Evolutionary conservation across 2,329 filamentous ascomycete genomes (phyloP).

Genomic region (Venturia nashicola): DNA sequence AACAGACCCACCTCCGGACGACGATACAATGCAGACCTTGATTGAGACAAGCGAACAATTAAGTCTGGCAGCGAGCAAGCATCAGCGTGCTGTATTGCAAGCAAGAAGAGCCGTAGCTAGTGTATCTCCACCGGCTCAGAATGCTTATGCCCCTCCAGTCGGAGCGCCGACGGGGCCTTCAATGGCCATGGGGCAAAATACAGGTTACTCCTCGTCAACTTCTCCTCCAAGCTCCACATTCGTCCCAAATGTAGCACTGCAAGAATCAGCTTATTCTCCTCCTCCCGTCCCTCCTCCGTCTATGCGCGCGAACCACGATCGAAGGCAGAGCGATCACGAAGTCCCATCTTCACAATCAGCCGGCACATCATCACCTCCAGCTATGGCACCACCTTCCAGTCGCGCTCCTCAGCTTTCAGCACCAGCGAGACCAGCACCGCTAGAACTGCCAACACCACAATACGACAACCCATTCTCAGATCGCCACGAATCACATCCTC

Average conservation of each 20-base stretch:
- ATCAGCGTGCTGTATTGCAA: constrained; percentile 64
- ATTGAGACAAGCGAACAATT: constrained; percentile 94
- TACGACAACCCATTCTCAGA: constrained; percentile 3
- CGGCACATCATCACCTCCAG: neutral
- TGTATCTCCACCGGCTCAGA: constrained; percentile 5
- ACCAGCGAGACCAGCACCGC: neutral
- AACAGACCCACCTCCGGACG: constrained; percentile 70
- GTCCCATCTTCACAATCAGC: neutral
- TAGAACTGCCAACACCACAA: neutral
- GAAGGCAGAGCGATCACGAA: neutral
- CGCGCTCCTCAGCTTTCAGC: neutral
- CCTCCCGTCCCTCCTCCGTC: constrained; percentile 8
- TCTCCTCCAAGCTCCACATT: constrained; percentile 2
- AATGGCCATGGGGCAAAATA: neutral
- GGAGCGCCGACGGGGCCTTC: neutral
- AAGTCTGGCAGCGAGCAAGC: constrained; percentile 67
- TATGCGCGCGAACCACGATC: constrained; percentile 8
- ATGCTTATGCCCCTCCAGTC: neutral
- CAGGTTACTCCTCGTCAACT: constrained; percentile 1
- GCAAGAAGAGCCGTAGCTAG: constrained; percentile 35
- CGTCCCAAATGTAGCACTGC: neutral
- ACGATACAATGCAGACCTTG: constrained; percentile 83
- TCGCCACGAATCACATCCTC: neutral
- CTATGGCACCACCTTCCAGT: neutral
- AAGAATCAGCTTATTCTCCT: constrained; percentile 6